Evolutionary conservation across 352 stramenopile species (phyloP).

Genomic region (Blastocystis sp.): DNA sequence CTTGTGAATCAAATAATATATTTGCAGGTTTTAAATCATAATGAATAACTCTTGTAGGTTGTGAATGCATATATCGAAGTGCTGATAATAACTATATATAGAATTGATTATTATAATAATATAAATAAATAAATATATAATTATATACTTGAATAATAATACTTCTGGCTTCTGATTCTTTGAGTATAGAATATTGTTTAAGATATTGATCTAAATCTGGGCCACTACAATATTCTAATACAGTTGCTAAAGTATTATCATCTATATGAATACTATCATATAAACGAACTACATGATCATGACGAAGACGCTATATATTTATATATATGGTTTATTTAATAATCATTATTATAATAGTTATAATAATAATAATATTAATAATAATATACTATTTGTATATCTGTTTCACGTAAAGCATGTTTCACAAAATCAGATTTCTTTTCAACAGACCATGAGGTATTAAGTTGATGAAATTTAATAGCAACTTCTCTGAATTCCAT

Average conservation of each 20-base stretch:
- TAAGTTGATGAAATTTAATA: slow-evolving; percentile 72
- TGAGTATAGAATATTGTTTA: slow-evolving; percentile 53
- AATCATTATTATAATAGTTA: neutral
- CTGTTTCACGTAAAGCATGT: slow-evolving; percentile 70
- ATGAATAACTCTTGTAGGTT: slow-evolving; percentile 55
- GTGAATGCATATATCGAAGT: slow-evolving; percentile 14
- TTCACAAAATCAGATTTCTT: slow-evolving; percentile 71
- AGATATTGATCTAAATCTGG: slow-evolving; percentile 62
- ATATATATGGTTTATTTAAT: slow-evolving; percentile 1
- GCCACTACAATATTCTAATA: slow-evolving; percentile 68
- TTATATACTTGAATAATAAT: slow-evolving; percentile 64
- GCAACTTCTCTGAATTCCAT: slow-evolving; percentile 54
- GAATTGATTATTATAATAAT: no score
- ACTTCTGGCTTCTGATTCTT: slow-evolving; percentile 58
- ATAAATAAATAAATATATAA: no score
- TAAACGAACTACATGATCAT: slow-evolving; percentile 64
- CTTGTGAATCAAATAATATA: slow-evolving; percentile 68
- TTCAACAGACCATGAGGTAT: slow-evolving; percentile 60
- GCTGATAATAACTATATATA: no score
- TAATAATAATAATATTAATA: no score
- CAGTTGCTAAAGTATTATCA: slow-evolving; percentile 66
- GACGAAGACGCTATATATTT: slow-evolving; percentile 46
- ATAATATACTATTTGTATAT: slow-evolving; percentile 65
- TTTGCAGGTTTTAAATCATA: slow-evolving; percentile 78
- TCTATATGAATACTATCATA: slow-evolving; percentile 77